Conservation (phyloP, 192 early-diverging fungal genomes). For the Coemansia sp. region DNA sequence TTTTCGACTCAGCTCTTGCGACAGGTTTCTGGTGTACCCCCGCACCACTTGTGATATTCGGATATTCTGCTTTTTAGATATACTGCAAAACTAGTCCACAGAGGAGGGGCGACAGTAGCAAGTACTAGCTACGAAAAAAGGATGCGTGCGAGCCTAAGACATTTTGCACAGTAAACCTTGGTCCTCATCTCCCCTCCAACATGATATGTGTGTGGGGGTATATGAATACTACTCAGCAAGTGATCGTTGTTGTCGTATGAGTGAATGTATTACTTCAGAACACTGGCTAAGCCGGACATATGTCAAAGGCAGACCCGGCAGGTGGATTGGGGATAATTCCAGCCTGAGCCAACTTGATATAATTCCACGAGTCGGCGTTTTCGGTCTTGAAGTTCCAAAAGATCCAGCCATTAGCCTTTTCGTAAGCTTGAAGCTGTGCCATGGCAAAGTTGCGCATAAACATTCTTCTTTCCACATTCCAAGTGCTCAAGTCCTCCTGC, state of each 20-base stretch:
- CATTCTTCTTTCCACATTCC: constrained; percentile 47
- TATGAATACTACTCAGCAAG: constrained; percentile 4
- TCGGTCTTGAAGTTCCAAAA: constrained; percentile 68
- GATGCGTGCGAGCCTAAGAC: constrained; percentile 3
- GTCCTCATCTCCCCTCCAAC: background rate
- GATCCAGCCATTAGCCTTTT: constrained; percentile 60
- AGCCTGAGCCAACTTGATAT: constrained; percentile 42
- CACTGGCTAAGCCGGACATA: constrained; percentile 18
- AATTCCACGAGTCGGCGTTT: constrained; percentile 58
- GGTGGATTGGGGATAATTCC: constrained; percentile 55
- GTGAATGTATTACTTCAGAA: background rate
- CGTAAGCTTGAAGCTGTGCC: constrained; percentile 69
- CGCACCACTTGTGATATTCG: background rate
- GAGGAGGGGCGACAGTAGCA: background rate
- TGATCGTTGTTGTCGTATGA: background rate
- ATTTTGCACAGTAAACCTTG: background rate
- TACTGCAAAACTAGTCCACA: background rate
- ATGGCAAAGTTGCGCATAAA: constrained; percentile 60
- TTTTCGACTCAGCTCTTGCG: constrained; percentile 3
- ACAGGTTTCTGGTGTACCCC: constrained; percentile 1
- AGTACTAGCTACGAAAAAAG: background rate
- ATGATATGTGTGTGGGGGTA: background rate
- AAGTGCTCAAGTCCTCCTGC: constrained; percentile 40
- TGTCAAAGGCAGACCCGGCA: constrained; percentile 21
- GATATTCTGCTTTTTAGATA: background rate